Conservation (phyloP, 1,284 basidiomycete genomes). For the Moesziomyces globuligerus region DNA sequence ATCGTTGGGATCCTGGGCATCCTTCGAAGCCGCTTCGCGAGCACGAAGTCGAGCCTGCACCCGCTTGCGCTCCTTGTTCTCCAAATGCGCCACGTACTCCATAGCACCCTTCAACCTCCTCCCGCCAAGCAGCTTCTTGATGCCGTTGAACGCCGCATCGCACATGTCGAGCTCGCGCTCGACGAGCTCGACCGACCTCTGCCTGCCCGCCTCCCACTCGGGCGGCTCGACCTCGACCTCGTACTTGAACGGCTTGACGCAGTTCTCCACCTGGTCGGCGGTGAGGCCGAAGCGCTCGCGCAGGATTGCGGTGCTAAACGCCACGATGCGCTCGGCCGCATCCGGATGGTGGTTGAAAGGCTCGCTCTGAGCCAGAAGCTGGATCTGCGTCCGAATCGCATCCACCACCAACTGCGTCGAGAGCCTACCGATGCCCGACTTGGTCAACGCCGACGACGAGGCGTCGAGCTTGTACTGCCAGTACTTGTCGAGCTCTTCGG, state of each 20-base stretch:
- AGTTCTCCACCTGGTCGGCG: conserved; percentile 98
- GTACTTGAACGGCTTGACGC: conserved; percentile 99
- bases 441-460: conserved; percentile 88
- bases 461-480: conserved; percentile 97
- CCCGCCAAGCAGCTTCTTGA: conserved; percentile 86
- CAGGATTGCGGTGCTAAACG: conserved; percentile 91
- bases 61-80: conserved; percentile 81
- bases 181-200: conserved; percentile 79
- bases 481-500: conserved; percentile 84
- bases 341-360: conserved; percentile 91
- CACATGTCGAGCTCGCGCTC: conserved; percentile 86
- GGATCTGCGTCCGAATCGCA: conserved; percentile 86
- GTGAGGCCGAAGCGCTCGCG: conserved; percentile 90
- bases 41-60: conserved; percentile 64
- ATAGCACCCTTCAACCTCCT: conserved; percentile 80
- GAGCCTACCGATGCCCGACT: conserved; percentile 94
- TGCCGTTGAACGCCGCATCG: conserved; percentile 84
- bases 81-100: conserved; percentile 82
- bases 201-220: conserved; percentile 89
- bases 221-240: conserved; percentile 80
- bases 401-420: conserved; percentile 95
- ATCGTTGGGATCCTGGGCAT: no score
- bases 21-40: conserved; percentile 17
- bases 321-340: conserved; percentile 85
- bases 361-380: conserved; percentile 81